Conservation (phyloP, 2,329 filamentous ascomycete species). For the Penicillium psychrosexuale region DNA sequence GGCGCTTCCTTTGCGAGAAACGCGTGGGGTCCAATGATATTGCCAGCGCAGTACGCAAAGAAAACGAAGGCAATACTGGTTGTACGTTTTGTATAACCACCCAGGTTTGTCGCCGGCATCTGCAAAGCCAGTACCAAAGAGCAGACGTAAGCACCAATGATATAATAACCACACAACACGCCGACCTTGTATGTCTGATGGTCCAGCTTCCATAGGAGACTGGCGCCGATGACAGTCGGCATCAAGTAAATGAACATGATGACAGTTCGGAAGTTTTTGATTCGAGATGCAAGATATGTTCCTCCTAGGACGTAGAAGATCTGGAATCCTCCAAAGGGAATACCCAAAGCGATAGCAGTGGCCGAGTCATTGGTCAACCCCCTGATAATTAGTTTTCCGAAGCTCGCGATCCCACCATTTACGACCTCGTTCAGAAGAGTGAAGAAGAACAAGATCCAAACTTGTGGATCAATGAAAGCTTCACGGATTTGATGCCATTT, state of each 20-base stretch:
- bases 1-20: conserved; percentile 45
- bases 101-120: conserved; percentile 41
- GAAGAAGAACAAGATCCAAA: conserved; percentile 47
- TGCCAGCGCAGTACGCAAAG: conserved; percentile 44
- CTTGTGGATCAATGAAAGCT: conserved; percentile 45
- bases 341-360: conserved; percentile 52
- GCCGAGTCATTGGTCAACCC: conserved; percentile 47
- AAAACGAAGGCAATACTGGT: conserved; percentile 48
- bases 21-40: conserved; percentile 49
- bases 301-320: conserved; percentile 52
- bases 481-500: conserved; percentile 51
- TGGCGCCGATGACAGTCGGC: conserved; percentile 51
- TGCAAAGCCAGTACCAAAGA: conserved; percentile 54
- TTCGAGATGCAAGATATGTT: conserved; percentile 51
- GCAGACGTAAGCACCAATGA: conserved; percentile 49
- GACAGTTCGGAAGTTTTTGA: conserved; percentile 51
- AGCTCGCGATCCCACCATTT: conserved; percentile 53
- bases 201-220: conserved; percentile 52
- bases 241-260: conserved; percentile 54
- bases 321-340: conserved; percentile 55
- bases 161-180: conserved; percentile 53
- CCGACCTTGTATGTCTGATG: conserved; percentile 44
- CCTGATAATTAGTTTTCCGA: conserved; percentile 54
- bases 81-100: conserved; percentile 51
- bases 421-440: conserved; percentile 54